Evolutionary conservation across 73 alveolate species (phyloP), one percentile per base, ranked within the genome.

Genomic region (Symbiodinium natans): DNA sequence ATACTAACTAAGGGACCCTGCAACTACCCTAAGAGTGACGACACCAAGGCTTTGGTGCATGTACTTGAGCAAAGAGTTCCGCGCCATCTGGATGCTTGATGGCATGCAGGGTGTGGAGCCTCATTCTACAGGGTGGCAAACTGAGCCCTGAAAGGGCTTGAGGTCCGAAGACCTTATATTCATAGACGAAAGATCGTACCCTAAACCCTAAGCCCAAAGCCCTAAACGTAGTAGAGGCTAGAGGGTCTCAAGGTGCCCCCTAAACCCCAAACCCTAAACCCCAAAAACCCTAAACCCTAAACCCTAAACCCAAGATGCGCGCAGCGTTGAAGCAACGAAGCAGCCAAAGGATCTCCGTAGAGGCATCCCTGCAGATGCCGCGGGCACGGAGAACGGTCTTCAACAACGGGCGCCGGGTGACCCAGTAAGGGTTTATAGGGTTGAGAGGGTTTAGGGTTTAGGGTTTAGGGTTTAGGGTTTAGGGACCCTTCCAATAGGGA

Each of bases 31-130:
- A 46, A 46, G 59, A 6, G 59, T 46, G 13, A 59, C 25, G 33
- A 5, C 31, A 17, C 75, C 71, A 39, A 73, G 36, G 54, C 97
- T 90, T 8, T 90, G 97, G 97, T 90, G 97, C 83, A 83, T 90
- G 42, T 56, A 59, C 89, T 73, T 90, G 52, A 42, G 97, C 36
- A 85, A 82, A 17, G 97, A 90, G 82, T 33, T 90, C 80, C 97
- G 97, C 36, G 54, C 97, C 10, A 71, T 90, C 41, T 82, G 46
- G 23, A 40, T 27, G 5, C 77, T 59, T 59, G 34, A 8, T 13
- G 59, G 59, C 59, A 46, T 46, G 59, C 13, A 46, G 59, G 59
- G 59, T 46, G 6, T 46, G 13, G 59, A 46, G 59, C 13, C 13
- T 46, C 6, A 46, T 46, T 46, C 6, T 46, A 46, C 13, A 46